Conservation (phyloP, 495 filamentous ascomycete species). For the Penicillium alfredii region DNA sequence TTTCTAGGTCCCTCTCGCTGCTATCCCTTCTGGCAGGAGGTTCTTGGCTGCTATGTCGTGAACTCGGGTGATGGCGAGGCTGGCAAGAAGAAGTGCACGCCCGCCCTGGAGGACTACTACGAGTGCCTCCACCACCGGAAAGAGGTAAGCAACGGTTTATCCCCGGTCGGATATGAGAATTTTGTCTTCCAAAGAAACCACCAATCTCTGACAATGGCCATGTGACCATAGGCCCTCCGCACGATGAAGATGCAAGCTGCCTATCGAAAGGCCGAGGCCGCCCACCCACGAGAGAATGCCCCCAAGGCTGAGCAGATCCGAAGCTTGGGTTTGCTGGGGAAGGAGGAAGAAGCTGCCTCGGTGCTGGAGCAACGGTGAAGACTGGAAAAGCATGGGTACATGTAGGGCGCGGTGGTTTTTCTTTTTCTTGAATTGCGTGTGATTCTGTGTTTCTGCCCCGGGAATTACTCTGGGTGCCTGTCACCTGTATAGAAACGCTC, state of each 20-base stretch:
- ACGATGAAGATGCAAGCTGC: constrained; percentile 73
- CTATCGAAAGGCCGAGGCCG: constrained; percentile 74
- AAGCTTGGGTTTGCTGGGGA: constrained; percentile 73
- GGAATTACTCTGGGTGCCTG: constrained; percentile 20
- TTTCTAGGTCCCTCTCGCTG: constrained; percentile 75
- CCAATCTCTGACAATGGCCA: constrained; percentile 3
- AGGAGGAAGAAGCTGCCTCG: constrained; percentile 70
- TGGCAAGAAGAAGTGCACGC: constrained; percentile 84
- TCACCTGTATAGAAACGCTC: constrained; percentile 42
- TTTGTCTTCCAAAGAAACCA: no score
- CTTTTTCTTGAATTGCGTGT: constrained; percentile 27
- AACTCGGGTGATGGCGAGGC: constrained; percentile 68
- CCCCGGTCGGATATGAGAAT: constrained; percentile 6
- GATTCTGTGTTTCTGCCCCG: constrained; percentile 26
- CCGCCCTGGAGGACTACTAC: constrained; percentile 92
- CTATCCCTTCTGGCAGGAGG: constrained; percentile 98
- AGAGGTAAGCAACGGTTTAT: constrained; percentile 60
- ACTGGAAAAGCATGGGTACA: constrained; percentile 9
- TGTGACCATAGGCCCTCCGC: constrained; percentile 59
- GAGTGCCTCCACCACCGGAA: constrained; percentile 98
- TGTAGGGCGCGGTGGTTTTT: constrained; percentile 23
- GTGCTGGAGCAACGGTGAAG: constrained; percentile 41
- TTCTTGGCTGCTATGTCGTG: constrained; percentile 83
- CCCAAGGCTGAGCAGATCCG: constrained; percentile 72
- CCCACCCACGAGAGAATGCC: constrained; percentile 69